Conservation (phyloP, 805 yeast genomes). For the Torulaspora maleeae region DNA sequence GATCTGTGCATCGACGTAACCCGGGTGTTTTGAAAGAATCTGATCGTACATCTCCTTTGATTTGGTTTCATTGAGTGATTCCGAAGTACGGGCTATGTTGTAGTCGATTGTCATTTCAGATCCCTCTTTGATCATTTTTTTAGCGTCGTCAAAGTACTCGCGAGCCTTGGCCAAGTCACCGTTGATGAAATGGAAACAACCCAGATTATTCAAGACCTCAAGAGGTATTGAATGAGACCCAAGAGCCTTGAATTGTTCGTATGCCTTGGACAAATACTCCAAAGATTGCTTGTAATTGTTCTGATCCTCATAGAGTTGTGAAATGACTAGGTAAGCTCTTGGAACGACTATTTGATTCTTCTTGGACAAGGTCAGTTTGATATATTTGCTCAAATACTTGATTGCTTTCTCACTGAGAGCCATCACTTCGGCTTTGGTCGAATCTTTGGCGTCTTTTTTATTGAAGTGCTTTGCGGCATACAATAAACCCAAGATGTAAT, state of each 20-base stretch:
- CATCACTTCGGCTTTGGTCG: conserved; percentile 14
- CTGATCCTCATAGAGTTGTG: conserved; percentile 63
- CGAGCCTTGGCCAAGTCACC: conserved; percentile 57
- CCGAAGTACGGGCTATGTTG: conserved; percentile 75
- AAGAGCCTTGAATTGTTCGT: conserved; percentile 42
- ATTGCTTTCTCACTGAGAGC: conserved; percentile 49
- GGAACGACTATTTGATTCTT: conserved; percentile 53
- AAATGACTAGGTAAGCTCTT: conserved; percentile 63
- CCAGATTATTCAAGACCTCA: conserved; percentile 75
- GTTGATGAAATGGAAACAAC: conserved; percentile 70
- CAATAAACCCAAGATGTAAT: conserved; percentile 69
- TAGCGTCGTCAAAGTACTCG: conserved; percentile 49
- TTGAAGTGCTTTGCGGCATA: conserved; percentile 49
- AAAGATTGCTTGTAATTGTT: conserved; percentile 63
- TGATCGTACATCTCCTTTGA: conserved; percentile 43
- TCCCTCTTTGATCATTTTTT: conserved; percentile 22
- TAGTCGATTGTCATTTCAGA: conserved; percentile 48
- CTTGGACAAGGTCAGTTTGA: conserved; percentile 52
- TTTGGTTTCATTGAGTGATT: conserved; percentile 36
- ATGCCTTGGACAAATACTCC: conserved; percentile 55
- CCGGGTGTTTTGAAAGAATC: conserved; percentile 58
- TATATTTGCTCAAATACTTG: conserved; percentile 61
- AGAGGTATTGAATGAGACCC: conserved; percentile 42
- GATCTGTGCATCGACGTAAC: conserved; percentile 68
- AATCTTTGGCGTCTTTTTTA: conserved; percentile 17